phyloP scores from a whole-genome alignment of 305 asterid species.

The Solanum chacoense region DNA sequence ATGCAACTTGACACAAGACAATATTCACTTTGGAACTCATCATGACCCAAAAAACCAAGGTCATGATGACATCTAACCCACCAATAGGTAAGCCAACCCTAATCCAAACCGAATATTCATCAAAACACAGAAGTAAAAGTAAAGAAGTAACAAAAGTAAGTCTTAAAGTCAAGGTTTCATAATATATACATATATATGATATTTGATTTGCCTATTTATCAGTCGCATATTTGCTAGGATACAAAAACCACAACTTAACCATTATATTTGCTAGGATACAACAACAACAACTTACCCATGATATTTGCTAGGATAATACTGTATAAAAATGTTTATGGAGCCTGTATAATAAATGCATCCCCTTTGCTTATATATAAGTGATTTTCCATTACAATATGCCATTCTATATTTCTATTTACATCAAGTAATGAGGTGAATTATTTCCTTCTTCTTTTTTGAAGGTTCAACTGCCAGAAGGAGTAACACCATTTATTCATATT shows the following conservation, averaged over 20 bases:
- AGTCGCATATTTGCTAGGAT: background rate
- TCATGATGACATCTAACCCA: background rate
- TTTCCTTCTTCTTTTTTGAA: conserved; percentile 22
- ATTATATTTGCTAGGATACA: background rate
- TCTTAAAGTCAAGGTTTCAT: background rate
- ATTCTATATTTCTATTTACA: conserved; percentile 7
- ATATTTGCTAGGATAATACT: background rate
- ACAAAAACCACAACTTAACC: background rate
- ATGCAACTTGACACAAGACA: background rate
- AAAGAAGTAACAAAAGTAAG: background rate
- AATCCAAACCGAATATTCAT: background rate
- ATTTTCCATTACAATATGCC: background rate
- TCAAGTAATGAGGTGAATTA: conserved; percentile 11
- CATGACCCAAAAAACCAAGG: background rate
- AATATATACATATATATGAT: background rate
- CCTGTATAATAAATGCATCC: background rate
- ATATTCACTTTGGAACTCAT: background rate
- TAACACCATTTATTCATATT: conserved; percentile 44
- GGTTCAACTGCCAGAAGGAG: conserved; percentile 50
- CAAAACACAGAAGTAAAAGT: background rate
- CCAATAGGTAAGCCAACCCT: background rate
- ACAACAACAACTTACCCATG: background rate
- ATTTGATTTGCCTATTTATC: background rate
- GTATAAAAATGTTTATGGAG: background rate
- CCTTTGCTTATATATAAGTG: background rate